Evolutionary conservation across 495 filamentous ascomycete genomes (phyloP), one percentile per base, ranked within the genome.

Genomic region (Xylaria flabelliformis): DNA sequence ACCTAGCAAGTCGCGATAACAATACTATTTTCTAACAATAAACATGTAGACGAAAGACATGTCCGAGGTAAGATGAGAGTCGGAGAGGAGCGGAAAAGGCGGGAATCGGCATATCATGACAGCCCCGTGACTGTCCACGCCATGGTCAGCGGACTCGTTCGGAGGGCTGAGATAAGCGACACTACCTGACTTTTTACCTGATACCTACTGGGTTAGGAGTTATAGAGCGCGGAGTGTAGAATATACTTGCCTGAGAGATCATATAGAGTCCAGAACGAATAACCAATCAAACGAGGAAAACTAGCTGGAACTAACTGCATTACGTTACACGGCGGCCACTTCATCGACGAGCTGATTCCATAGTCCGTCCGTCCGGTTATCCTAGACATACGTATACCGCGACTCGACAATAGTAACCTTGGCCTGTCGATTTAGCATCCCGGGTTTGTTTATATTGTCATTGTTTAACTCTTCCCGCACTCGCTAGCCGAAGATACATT

Each of bases 111-210:
- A 51, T 50, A 21, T 50, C 48, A 50, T 21, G 19, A 21, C 48
- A 19, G 3, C 48, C 48, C 48, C 48, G 48, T 51, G 48, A 51
- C 48, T 24, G n/a, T n/a, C 48, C 48, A 51, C n/a, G 48, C n/a
- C n/a, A 51, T 51, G 48, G n/a, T 51, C 48, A 51, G 48, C 48
- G n/a, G 48, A 24, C 48, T 24, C 24, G 48, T 24, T 10, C n/a
- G 48, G n/a, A 51, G 48, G 41, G 62, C 36, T 64, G 62, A 46
- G 62, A 29, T 46, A 64, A 48, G 62, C 62, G 6, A 24, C 1
- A 42, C 39, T 42, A 51, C 26, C 26, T 29, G 19, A 10, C n/a
- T 10, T 21, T 8, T 7, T 39, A 2, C 34, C 26, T 29, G 26
- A 29, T 29, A 51, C 48, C 48, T 51, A 21, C 48, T 1, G 21